Percentiles rank a stretch among this genome's conserved stretches.
Evolutionary conservation across 345 rosid genomes (phyloP).

Genomic region (Eucalyptus decipiens): DNA sequence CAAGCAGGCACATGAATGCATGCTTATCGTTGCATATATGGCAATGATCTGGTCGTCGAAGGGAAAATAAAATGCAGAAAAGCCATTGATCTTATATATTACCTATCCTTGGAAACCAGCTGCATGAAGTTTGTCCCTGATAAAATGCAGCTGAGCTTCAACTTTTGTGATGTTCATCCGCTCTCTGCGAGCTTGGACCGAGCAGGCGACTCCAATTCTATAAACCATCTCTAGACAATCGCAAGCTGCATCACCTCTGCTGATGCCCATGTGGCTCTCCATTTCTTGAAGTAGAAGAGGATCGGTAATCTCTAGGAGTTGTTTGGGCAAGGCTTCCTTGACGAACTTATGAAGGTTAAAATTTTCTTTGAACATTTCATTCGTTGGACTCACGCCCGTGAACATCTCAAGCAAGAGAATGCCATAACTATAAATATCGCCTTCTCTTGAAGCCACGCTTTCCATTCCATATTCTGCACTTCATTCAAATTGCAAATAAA

Average conservation of each 20-base stretch:
- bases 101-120: neutral
- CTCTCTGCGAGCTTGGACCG: neutral
- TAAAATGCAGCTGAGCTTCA: neutral
- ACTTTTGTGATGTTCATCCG: neutral
- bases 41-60: neutral
- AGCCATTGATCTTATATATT: neutral
- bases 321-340: neutral
- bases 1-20: neutral
- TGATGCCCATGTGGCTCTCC: neutral
- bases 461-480: conserved; percentile 18
- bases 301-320: neutral
- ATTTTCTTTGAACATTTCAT: conserved; percentile 2
- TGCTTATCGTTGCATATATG: neutral
- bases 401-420: conserved; percentile 15
- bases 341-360: conserved; percentile 2
- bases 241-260: neutral
- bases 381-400: conserved; percentile 3
- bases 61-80: neutral
- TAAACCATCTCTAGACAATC: neutral
- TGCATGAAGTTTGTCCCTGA: neutral
- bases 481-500: neutral
- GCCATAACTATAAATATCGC: conserved; percentile 15
- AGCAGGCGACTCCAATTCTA: conserved; percentile 3
- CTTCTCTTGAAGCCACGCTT: neutral
- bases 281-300: neutral